phyloP scores from a whole-genome alignment of 2,329 filamentous ascomycete genomes.

The Xylariaceae sp. region DNA sequence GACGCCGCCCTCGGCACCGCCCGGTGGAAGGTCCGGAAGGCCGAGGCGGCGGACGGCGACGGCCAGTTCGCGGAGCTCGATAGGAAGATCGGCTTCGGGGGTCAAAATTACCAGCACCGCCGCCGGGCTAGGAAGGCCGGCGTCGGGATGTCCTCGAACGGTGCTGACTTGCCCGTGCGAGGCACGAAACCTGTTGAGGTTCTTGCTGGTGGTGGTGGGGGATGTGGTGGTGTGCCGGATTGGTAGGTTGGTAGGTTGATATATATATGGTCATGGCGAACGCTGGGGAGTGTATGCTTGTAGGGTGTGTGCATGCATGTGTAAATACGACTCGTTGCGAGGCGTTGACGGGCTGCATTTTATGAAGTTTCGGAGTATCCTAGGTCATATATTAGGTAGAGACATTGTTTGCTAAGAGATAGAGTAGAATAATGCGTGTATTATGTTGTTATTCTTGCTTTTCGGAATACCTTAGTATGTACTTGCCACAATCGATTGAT shows the following conservation, averaged over 20 bases:
- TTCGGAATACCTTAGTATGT: no score
- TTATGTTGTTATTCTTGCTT: no score
- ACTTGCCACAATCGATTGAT: no score
- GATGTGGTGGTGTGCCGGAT: conserved; percentile 49
- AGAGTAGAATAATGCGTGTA: no score
- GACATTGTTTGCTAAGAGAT: no score
- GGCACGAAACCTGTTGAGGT: conserved; percentile 45
- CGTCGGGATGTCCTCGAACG: conserved; percentile 38
- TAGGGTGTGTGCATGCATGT: not conserved
- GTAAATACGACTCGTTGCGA: not conserved
- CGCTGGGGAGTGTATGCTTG: not conserved
- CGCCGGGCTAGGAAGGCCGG: conserved; percentile 48
- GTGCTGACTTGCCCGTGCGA: conserved; percentile 38
- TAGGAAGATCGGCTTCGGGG: conserved; percentile 48
- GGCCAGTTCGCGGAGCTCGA: conserved; percentile 50
- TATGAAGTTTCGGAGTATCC: not conserved
- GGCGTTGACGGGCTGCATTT: not conserved
- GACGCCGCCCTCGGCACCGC: conserved; percentile 77
- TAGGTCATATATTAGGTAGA: no score
- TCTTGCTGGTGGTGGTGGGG: conserved; percentile 38
- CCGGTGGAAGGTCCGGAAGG: conserved; percentile 77
- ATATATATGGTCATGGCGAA: not conserved
- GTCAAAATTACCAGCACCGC: no score
- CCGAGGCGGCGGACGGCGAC: conserved; percentile 51
- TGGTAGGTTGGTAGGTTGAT: conserved; percentile 41